Evolutionary conservation across 2,329 filamentous ascomycete genomes (phyloP).

Genomic region (Fusarium tjaetaba): DNA sequence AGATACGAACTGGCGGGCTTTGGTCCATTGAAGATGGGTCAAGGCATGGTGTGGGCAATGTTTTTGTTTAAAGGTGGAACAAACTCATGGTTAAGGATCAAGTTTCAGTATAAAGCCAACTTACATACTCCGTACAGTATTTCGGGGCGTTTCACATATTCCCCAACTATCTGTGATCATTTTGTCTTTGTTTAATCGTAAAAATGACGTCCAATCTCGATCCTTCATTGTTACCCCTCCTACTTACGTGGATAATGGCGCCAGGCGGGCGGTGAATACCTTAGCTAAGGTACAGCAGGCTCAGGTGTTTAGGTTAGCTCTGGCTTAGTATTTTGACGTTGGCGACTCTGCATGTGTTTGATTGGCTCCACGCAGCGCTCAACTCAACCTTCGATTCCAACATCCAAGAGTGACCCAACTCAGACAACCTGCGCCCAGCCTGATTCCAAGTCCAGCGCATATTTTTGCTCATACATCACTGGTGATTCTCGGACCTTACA

Average conservation of each 20-base stretch:
- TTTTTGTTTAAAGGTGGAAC: constrained; percentile 7
- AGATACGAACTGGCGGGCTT: neutral
- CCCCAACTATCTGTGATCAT: neutral
- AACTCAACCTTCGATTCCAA: constrained; percentile 36
- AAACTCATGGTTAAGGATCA: neutral
- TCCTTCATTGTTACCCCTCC: constrained; percentile 36
- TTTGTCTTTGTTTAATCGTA: neutral
- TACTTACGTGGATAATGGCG: constrained; percentile 21
- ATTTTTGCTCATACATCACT: neutral
- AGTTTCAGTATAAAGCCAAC: neutral
- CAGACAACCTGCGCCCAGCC: constrained; percentile 33
- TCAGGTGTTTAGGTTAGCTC: constrained; percentile 31
- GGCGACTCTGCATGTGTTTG: constrained; percentile 34
- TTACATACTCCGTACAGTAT: neutral
- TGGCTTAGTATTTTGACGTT: constrained; percentile 31
- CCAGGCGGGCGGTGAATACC: constrained; percentile 40
- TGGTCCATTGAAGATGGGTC: constrained; percentile 3
- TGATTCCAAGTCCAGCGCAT: constrained; percentile 23
- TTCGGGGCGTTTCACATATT: neutral
- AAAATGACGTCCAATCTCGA: constrained; percentile 15
- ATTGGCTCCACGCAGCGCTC: constrained; percentile 40
- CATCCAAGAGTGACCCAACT: constrained; percentile 35
- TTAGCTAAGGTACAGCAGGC: neutral
- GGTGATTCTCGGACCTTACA: neutral
- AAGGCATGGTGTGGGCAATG: neutral